Percentiles rank a stretch among this genome's conserved stretches.
phyloP scores from a whole-genome alignment of 75 land plant genomes.

The Sequoiadendron giganteum region DNA sequence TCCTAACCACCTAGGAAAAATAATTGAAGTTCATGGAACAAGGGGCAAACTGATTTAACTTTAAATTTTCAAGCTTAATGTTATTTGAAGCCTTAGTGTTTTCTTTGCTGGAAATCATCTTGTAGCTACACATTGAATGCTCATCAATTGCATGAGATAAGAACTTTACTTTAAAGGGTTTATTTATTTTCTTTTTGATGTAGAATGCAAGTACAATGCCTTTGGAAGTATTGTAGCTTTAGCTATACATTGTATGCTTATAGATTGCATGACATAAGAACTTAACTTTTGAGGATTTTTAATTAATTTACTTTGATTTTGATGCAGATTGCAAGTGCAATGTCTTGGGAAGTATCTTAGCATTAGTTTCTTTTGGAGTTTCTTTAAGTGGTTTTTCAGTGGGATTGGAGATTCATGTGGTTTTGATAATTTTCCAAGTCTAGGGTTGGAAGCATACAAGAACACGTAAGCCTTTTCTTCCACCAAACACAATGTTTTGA shows the following conservation, averaged over 20 bases:
- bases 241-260: constrained; percentile 23
- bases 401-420: constrained; percentile 56
- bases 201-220: constrained; percentile 54
- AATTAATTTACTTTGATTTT: not conserved
- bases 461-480: constrained; percentile 38
- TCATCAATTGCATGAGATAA: not conserved
- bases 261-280: not conserved
- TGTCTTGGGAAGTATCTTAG: constrained; percentile 47
- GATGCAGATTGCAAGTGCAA: constrained; percentile 56
- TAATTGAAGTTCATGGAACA: not conserved
- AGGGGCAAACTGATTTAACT: not conserved
- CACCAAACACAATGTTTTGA: constrained; percentile 23
- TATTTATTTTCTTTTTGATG: not conserved
- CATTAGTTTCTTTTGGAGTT: constrained; percentile 55
- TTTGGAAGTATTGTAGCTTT: constrained; percentile 41
- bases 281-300: not conserved
- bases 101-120: not conserved
- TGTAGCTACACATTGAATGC: not conserved
- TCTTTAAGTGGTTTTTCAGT: constrained; percentile 74
- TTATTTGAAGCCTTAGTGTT: not conserved
- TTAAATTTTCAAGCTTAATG: too few relatives aligned
- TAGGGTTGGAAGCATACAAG: constrained; percentile 48
- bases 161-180: not conserved
- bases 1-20: too few relatives aligned
- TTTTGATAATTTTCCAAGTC: constrained; percentile 49